A percentile compares a stretch with the other conserved stretches of the same genome.
Evolutionary conservation across 371 early-diverging fungal genomes (phyloP).

Genomic region (Zancudomyces culisetae): DNA sequence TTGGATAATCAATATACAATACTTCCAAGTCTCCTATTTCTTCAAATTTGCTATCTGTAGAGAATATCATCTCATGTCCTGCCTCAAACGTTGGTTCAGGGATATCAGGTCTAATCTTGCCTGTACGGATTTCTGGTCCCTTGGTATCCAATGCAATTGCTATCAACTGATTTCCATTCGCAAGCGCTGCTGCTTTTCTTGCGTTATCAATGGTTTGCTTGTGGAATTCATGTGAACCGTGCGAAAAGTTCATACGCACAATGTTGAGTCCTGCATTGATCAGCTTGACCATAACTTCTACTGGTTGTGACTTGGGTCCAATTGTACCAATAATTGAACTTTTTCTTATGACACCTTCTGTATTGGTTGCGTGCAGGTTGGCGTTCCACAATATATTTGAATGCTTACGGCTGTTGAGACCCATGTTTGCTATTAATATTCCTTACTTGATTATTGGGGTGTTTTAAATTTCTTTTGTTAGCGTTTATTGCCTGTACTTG

Average conservation of each 20-base stretch:
- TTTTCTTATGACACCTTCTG: slow-evolving; percentile 43
- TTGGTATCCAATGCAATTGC: slow-evolving; percentile 79
- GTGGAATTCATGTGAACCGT: slow-evolving; percentile 91
- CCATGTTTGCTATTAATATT: too few species aligned
- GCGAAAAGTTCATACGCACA: slow-evolving; percentile 91
- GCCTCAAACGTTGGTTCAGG: slow-evolving; percentile 40
- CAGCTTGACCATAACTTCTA: slow-evolving; percentile 67
- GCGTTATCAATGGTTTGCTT: slow-evolving; percentile 62
- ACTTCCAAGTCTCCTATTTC: slow-evolving; percentile 42
- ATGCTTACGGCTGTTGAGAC: too few species aligned
- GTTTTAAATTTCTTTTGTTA: too few species aligned
- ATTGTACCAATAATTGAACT: slow-evolving; percentile 72
- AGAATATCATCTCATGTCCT: slow-evolving; percentile 70
- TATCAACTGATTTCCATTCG: slow-evolving; percentile 41
- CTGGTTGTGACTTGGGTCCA: slow-evolving; percentile 64
- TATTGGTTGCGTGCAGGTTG: slow-evolving; percentile 38
- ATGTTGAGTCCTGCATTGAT: slow-evolving; percentile 91
- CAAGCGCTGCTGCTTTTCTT: slow-evolving; percentile 37
- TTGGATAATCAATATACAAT: slow-evolving; percentile 74
- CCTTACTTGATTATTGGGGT: too few species aligned
- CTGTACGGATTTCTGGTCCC: slow-evolving; percentile 72
- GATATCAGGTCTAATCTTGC: slow-evolving; percentile 46
- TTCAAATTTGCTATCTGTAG: slow-evolving; percentile 47
- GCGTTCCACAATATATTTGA: slow-evolving; percentile 32
- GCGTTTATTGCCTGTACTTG: too few species aligned